A percentile compares a stretch with the other conserved stretches of the same genome.
phyloP scores from a whole-genome alignment of 768 basidiomycete genomes.

The Phlegmacium glaucopus region DNA sequence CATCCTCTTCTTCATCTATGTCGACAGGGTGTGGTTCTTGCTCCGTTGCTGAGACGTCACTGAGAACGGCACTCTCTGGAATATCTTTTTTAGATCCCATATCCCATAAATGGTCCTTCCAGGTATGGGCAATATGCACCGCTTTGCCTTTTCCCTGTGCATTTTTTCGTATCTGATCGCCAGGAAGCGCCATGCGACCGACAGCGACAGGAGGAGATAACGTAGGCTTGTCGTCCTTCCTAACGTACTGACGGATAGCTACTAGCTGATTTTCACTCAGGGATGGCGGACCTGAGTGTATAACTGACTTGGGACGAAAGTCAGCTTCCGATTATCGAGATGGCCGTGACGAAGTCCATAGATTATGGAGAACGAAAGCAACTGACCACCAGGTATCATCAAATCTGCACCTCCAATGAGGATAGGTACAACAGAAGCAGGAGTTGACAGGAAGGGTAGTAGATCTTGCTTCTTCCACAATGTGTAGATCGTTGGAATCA shows the following conservation, averaged over 20 bases:
- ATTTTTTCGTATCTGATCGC: constrained; percentile 39
- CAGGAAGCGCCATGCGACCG: constrained; percentile 63
- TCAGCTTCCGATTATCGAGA: constrained; percentile 2
- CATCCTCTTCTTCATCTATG: constrained; percentile 3
- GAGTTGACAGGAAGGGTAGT: constrained; percentile 70
- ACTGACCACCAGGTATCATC: constrained; percentile 83
- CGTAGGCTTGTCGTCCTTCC: constrained; percentile 26
- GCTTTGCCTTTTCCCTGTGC: constrained; percentile 70
- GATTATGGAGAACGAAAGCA: not conserved
- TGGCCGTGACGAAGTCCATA: not conserved
- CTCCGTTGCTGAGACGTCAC: constrained; percentile 6
- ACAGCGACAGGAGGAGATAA: constrained; percentile 68
- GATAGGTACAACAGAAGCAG: constrained; percentile 64
- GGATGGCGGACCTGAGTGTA: constrained; percentile 42
- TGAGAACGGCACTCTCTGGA: constrained; percentile 39
- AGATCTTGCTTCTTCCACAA: constrained; percentile 72
- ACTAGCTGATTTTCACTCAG: constrained; percentile 54
- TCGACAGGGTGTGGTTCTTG: constrained; percentile 12
- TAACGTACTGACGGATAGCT: constrained; percentile 50
- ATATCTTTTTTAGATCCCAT: constrained; percentile 62
- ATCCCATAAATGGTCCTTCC: constrained; percentile 75
- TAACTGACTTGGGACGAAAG: constrained; percentile 45
- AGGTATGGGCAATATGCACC: constrained; percentile 67
- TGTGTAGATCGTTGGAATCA: constrained; percentile 81
- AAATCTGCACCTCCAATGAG: constrained; percentile 81